A percentile compares a stretch with the other conserved stretches of the same genome.
phyloP scores from a whole-genome alignment of 345 rosid genomes.

The Aegle marmelos region DNA sequence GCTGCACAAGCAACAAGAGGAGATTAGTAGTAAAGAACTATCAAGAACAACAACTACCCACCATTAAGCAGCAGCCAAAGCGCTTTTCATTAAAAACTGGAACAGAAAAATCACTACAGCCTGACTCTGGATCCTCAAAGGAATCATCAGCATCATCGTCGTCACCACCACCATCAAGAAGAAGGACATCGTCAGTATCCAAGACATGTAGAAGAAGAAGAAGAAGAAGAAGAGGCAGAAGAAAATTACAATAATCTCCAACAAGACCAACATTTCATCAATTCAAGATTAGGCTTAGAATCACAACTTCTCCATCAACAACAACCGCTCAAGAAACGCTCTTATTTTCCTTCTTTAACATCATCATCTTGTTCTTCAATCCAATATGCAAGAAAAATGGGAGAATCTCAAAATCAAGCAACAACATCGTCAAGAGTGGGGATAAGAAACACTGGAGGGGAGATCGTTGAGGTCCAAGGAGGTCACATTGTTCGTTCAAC shows the following conservation, averaged over 20 bases:
- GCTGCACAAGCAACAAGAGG: conserved; percentile 40
- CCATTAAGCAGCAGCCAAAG: conserved; percentile 16
- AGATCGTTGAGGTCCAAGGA: conserved; percentile 93
- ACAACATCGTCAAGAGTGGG: conserved; percentile 52
- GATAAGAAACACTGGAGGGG: conserved; percentile 43
- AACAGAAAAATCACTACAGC: conserved; percentile 35
- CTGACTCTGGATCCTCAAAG: conserved; percentile 62
- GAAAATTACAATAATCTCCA: conserved; percentile 16
- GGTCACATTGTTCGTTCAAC: conserved; percentile 93
- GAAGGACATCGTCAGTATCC: conserved; percentile 8
- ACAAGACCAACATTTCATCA: conserved; percentile 30
- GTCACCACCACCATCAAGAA: conserved; percentile 6
- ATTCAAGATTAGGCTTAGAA: conserved; percentile 29
- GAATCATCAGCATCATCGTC: conserved; percentile 33
- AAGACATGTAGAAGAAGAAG: conserved; percentile 29
- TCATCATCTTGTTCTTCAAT: conserved; percentile 28
- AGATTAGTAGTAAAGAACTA: conserved; percentile 23
- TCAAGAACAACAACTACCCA: conserved; percentile 13
- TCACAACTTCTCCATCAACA: conserved; percentile 10
- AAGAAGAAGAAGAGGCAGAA: conserved; percentile 17
- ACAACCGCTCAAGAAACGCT: conserved; percentile 42
- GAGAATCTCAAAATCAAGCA: conserved; percentile 42
- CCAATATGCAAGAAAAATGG: conserved; percentile 57
- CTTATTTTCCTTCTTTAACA: conserved; percentile 27
- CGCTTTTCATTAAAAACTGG: conserved; percentile 46